Conservation (phyloP, 2,329 filamentous ascomycete species). For the Tolypocladium capitatum region DNA sequence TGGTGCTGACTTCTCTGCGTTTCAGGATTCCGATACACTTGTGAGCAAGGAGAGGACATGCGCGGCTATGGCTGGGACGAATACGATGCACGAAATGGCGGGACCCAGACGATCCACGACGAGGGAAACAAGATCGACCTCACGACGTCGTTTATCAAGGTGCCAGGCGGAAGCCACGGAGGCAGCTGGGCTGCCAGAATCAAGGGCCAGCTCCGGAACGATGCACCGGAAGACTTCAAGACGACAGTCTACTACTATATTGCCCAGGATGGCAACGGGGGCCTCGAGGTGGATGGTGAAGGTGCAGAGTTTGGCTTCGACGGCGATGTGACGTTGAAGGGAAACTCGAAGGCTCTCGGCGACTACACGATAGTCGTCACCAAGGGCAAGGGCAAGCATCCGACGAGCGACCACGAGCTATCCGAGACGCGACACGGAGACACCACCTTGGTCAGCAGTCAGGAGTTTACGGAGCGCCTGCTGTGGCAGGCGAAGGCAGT, state of each 20-base stretch:
- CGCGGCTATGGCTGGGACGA: slow-evolving; percentile 96
- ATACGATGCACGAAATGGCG: slow-evolving; percentile 80
- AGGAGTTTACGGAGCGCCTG: slow-evolving; percentile 50
- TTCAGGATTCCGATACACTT: slow-evolving; percentile 78
- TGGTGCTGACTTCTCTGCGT: slow-evolving; percentile 1
- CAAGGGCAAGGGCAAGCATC: slow-evolving; percentile 50
- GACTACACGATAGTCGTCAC: slow-evolving; percentile 71
- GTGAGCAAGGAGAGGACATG: slow-evolving; percentile 90
- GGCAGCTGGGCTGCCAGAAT: slow-evolving; percentile 88
- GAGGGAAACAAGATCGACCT: slow-evolving; percentile 78
- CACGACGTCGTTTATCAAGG: slow-evolving; percentile 86
- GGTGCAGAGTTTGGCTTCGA: slow-evolving; percentile 37
- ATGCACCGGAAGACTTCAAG: slow-evolving; percentile 52
- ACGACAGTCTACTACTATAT: slow-evolving; percentile 75
- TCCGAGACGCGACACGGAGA: slow-evolving; percentile 59
- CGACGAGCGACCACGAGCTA: slow-evolving; percentile 50
- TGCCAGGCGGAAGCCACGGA: slow-evolving; percentile 71
- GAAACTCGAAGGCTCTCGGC: slow-evolving; percentile 59
- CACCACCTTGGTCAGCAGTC: slow-evolving; percentile 61
- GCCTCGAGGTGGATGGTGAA: slow-evolving; percentile 44
- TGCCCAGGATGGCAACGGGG: slow-evolving; percentile 60
- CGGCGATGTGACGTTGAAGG: slow-evolving; percentile 54
- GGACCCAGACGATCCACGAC: slow-evolving; percentile 83
- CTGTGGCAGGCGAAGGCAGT: slow-evolving; percentile 75
- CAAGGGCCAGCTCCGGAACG: slow-evolving; percentile 63